Conservation (phyloP, 352 stramenopile species). For the Plasmopara muralis region DNA sequence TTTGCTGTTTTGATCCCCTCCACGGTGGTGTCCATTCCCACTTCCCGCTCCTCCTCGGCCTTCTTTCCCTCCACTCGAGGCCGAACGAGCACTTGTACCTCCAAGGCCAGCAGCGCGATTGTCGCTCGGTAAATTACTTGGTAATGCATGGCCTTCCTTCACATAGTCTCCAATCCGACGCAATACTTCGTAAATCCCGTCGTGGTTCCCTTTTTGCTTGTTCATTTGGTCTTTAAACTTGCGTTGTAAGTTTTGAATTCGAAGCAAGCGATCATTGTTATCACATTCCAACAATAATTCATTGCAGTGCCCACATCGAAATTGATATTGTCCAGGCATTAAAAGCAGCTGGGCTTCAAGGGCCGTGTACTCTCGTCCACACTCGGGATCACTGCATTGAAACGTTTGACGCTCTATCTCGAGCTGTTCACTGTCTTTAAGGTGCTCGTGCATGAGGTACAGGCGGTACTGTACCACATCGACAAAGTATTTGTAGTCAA, state of each 20-base stretch:
- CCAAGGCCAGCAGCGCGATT: conserved; percentile 75
- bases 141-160: conserved; percentile 64
- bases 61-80: conserved; percentile 22
- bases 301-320: conserved; percentile 83
- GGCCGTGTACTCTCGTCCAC: conserved; percentile 81
- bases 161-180: conserved; percentile 74
- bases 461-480: conserved; percentile 85
- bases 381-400: conserved; percentile 80
- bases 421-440: conserved; percentile 81
- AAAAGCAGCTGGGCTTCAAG: conserved; percentile 77
- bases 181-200: conserved; percentile 82
- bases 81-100: conserved; percentile 51
- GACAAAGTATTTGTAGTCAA: conserved; percentile 91
- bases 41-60: conserved; percentile 38
- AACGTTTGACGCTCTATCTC: conserved; percentile 86
- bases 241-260: conserved; percentile 67
- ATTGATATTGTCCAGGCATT: conserved; percentile 77
- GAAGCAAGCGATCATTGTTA: conserved; percentile 76
- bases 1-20: conserved; percentile 57
- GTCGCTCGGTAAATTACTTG: conserved; percentile 80
- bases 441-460: conserved; percentile 82
- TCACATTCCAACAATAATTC: conserved; percentile 80
- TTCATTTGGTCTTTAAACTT: conserved; percentile 90
- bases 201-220: conserved; percentile 73
- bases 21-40: conserved; percentile 24